Conservation (phyloP, 306 rosid genomes). For the Mimosa bimucronata region DNA sequence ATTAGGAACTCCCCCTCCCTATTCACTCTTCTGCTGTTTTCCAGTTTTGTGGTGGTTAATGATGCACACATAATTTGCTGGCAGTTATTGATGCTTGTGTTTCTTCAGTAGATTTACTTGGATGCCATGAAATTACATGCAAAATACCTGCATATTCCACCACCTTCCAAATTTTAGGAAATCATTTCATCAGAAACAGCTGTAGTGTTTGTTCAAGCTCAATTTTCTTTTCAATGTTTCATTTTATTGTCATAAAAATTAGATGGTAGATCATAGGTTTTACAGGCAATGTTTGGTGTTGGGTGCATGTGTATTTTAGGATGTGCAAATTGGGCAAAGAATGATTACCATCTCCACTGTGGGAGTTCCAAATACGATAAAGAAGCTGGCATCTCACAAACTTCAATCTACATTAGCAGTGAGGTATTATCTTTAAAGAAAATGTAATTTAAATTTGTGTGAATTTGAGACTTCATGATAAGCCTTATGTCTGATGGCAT, state of each 20-base stretch:
- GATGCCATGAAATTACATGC: constrained; percentile 12
- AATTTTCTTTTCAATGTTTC: constrained; percentile 21
- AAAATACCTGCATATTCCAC: neutral
- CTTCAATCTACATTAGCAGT: constrained; percentile 98
- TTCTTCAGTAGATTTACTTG: neutral
- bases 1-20: constrained; percentile 5
- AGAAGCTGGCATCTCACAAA: constrained; percentile 87
- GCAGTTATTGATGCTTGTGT: constrained; percentile 3
- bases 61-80: constrained; percentile 9
- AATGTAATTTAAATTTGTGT: constrained; percentile 9
- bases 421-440: constrained; percentile 57
- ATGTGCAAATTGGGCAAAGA: constrained; percentile 94
- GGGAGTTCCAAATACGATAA: constrained; percentile 95
- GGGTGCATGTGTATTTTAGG: constrained; percentile 52
- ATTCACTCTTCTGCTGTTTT: neutral
- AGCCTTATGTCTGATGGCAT: constrained; percentile 24
- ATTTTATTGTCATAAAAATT: constrained; percentile 3
- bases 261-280: constrained; percentile 28
- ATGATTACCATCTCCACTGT: constrained; percentile 98
- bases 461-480: constrained; percentile 36
- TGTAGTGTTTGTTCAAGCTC: too few species aligned
- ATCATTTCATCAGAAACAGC: constrained; percentile 19
- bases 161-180: constrained; percentile 30
- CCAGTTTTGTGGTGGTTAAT: neutral
- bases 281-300: constrained; percentile 22